Evolutionary conservation across 257 asterid genomes (phyloP), one percentile per base, ranked within the genome.

Genomic region (Schizonepeta tenuifolia): DNA sequence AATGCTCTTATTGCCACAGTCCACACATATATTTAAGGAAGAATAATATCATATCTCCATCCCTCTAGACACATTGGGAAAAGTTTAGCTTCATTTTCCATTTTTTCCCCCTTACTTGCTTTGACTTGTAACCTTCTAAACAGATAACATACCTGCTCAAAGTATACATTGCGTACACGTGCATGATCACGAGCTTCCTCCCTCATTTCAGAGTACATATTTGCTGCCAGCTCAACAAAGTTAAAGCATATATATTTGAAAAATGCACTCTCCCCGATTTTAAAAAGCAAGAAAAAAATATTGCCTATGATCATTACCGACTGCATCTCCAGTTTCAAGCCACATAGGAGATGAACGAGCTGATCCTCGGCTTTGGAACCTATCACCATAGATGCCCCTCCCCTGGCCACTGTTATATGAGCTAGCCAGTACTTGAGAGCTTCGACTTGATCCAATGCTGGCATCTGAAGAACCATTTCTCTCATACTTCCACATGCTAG

Each of bases 181-280:
- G 98, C 99, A 85, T 95, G 97, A 77, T 89, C 99, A 65, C 97
- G 96, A 79, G 99, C 97, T 69, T 91, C 99, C 83, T 91, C 99
- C 82, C 96, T 88, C 92, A 83, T 90, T 67, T 92, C 99, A 79
- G 98, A 81, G 72, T 95, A 95, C 85, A 95, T 85, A 81, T 86
- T 90, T 61, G 92, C 98, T 92, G 98, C 87, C 83, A 87, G 78
- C 81, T 77, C 91, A 86, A 88, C 70, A 81, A 84, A 55, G 85
- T 84, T 81, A 87, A 84, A 84, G 88, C 80, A 84, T 35, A 76
- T 73, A 76, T 64, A 77, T 75, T 55, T 20, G 80, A 76, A 80
- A 35, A 75, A 72, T 69, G 58, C 36, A 65, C 65, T 54, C 69
- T 71, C 72, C 71, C 70, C 55, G 71, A 73, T 53, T 72, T 28